phyloP scores from a whole-genome alignment of 495 filamentous ascomycete species.

The Tuber aestivum region DNA sequence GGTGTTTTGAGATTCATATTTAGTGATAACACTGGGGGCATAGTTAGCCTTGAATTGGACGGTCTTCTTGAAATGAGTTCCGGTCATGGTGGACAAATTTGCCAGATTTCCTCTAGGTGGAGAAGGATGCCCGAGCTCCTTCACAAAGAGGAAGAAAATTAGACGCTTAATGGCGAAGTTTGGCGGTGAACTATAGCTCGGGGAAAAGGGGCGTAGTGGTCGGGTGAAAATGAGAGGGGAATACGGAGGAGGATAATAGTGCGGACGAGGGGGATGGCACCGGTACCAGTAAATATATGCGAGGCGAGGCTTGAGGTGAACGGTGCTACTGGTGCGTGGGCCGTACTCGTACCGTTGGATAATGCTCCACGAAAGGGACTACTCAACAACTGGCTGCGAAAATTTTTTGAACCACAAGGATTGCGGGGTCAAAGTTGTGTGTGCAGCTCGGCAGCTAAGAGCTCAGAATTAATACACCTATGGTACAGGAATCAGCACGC shows the following conservation, averaged over 20 bases:
- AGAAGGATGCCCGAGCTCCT: not conserved
- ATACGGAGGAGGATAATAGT: not conserved
- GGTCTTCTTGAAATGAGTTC: conserved; percentile 66
- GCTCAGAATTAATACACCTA: not conserved
- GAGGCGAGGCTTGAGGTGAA: not conserved
- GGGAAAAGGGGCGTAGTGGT: not conserved
- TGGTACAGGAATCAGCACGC: not conserved
- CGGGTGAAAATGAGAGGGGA: not conserved
- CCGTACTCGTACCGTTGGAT: not conserved
- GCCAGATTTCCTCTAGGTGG: not conserved
- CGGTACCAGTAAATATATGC: not conserved
- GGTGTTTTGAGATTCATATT: conserved; percentile 74
- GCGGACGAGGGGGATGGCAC: not conserved
- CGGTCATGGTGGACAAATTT: conserved; percentile 26
- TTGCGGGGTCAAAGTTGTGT: not conserved
- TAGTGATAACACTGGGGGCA: conserved; percentile 73
- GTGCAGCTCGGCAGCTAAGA: not conserved
- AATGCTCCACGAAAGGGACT: not conserved
- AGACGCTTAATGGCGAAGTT: not conserved
- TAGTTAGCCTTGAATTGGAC: conserved; percentile 85
- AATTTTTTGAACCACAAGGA: not conserved
- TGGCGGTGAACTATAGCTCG: not conserved
- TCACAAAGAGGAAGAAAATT: conserved; percentile 4
- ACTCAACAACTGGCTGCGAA: not conserved
- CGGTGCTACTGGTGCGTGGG: not conserved